Evolutionary conservation across 805 yeast species (phyloP).

Genomic region (Citeromyces nyonsensis): DNA sequence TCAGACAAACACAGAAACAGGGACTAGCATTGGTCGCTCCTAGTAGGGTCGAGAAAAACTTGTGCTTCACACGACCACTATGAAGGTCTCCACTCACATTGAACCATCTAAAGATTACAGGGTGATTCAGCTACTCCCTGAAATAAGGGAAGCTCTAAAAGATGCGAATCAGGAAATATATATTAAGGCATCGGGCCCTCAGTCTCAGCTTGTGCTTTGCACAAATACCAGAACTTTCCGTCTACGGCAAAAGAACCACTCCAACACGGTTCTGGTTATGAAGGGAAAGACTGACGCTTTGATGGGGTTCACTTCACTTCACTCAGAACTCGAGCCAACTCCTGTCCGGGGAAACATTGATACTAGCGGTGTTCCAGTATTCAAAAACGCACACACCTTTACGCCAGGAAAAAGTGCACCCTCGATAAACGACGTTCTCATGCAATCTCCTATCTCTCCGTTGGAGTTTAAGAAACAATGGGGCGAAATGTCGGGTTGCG

Average conservation of each 20-base stretch:
- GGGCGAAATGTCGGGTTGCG: slow-evolving; percentile 39
- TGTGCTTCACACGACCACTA: not conserved
- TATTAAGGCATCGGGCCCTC: slow-evolving; percentile 17
- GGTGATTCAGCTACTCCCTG: slow-evolving; percentile 37
- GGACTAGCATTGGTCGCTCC: too few relatives aligned
- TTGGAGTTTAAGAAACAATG: slow-evolving; percentile 36
- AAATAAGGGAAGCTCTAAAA: slow-evolving; percentile 21
- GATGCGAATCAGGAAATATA: slow-evolving; percentile 6
- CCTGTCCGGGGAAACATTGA: slow-evolving; percentile 15
- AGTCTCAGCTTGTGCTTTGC: slow-evolving; percentile 41
- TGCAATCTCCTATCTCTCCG: slow-evolving; percentile 36
- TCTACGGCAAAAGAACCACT: slow-evolving; percentile 70
- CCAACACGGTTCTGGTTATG: slow-evolving; percentile 62
- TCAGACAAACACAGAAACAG: too few relatives aligned
- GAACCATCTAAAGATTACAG: slow-evolving; percentile 20
- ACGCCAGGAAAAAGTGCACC: not conserved
- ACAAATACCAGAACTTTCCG: slow-evolving; percentile 43
- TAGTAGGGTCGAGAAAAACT: too few relatives aligned
- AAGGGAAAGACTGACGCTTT: slow-evolving; percentile 11
- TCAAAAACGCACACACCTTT: slow-evolving; percentile 13
- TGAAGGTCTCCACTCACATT: slow-evolving; percentile 13
- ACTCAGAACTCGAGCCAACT: slow-evolving; percentile 20
- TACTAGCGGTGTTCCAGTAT: slow-evolving; percentile 17
- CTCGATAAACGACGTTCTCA: slow-evolving; percentile 1
- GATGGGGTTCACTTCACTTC: slow-evolving; percentile 17